Percentiles rank a stretch among this genome's conserved stretches.
phyloP scores from a whole-genome alignment of 164 flowering plant species.

The Vitis amurensis region DNA sequence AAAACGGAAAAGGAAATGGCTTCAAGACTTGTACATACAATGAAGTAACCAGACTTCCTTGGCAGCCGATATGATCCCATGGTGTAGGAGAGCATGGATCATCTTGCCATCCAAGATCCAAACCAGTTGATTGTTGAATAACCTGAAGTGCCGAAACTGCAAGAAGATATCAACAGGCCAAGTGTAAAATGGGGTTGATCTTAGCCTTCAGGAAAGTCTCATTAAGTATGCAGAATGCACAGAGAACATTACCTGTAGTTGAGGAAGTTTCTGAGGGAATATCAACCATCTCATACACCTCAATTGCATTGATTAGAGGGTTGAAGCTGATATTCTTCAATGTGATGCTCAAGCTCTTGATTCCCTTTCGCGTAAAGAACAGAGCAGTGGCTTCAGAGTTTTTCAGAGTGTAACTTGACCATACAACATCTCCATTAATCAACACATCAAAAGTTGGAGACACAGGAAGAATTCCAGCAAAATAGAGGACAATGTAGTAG shows the following conservation, averaged over 20 bases:
- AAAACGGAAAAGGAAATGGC: neutral
- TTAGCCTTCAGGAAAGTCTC: neutral
- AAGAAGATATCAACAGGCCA: slow-evolving; percentile 12
- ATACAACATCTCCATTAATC: slow-evolving; percentile 51
- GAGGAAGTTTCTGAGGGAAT: slow-evolving; percentile 71
- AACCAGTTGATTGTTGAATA: slow-evolving; percentile 66
- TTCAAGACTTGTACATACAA: slow-evolving; percentile 40
- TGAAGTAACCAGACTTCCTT: slow-evolving; percentile 70
- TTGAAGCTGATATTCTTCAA: slow-evolving; percentile 50
- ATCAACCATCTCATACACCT: slow-evolving; percentile 69
- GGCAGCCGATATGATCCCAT: slow-evolving; percentile 76
- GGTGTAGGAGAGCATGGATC: slow-evolving; percentile 82
- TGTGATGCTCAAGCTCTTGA: slow-evolving; percentile 55
- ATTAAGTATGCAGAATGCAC: neutral
- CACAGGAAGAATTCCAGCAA: slow-evolving; percentile 82
- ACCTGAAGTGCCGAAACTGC: slow-evolving; percentile 88
- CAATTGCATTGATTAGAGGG: slow-evolving; percentile 78
- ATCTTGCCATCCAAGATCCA: slow-evolving; percentile 82
- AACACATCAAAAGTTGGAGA: slow-evolving; percentile 59
- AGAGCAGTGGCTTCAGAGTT: slow-evolving; percentile 41
- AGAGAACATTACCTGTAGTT: slow-evolving; percentile 58
- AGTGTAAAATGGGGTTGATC: slow-evolving; percentile 1
- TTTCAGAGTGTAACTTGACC: slow-evolving; percentile 51
- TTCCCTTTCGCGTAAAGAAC: slow-evolving; percentile 34
- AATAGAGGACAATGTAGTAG: slow-evolving; percentile 67